phyloP scores from a whole-genome alignment of 345 rosid genomes.

The Anacardium occidentale region DNA sequence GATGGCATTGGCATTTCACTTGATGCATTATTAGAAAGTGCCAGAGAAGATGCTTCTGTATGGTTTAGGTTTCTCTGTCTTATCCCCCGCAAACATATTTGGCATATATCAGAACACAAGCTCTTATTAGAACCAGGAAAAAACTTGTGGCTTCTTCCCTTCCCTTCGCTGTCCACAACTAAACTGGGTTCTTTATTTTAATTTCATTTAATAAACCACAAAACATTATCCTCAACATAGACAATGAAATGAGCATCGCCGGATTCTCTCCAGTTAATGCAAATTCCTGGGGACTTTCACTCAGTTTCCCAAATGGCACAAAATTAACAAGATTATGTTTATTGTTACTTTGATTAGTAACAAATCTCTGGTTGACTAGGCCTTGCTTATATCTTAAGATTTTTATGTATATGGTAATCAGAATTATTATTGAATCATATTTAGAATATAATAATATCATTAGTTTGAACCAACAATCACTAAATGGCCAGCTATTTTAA shows the following conservation, averaged over 20 bases:
- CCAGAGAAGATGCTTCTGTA: not conserved
- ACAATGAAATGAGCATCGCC: no score
- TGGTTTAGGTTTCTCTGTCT: not conserved
- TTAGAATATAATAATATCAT: not conserved
- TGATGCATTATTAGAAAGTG: not conserved
- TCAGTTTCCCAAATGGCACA: no score
- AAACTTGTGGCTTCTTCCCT: constrained; percentile 6
- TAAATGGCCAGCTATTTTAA: constrained; percentile 3
- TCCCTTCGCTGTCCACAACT: not conserved
- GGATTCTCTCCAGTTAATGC: no score
- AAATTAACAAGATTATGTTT: not conserved
- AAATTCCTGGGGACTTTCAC: no score
- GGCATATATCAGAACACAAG: not conserved
- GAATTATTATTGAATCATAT: not conserved
- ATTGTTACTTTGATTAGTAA: not conserved
- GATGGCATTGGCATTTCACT: not conserved
- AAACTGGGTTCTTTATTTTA: not conserved
- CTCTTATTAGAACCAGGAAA: not conserved
- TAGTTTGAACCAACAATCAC: constrained; percentile 8
- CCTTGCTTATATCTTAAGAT: not conserved
- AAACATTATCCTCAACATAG: no score
- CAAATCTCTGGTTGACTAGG: constrained; percentile 6
- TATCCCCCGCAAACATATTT: not conserved
- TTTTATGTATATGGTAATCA: no score
- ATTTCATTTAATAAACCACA: no score